Evolutionary conservation across 768 basidiomycete genomes (phyloP).

Genomic region (Cystofilobasidium ferigula): DNA sequence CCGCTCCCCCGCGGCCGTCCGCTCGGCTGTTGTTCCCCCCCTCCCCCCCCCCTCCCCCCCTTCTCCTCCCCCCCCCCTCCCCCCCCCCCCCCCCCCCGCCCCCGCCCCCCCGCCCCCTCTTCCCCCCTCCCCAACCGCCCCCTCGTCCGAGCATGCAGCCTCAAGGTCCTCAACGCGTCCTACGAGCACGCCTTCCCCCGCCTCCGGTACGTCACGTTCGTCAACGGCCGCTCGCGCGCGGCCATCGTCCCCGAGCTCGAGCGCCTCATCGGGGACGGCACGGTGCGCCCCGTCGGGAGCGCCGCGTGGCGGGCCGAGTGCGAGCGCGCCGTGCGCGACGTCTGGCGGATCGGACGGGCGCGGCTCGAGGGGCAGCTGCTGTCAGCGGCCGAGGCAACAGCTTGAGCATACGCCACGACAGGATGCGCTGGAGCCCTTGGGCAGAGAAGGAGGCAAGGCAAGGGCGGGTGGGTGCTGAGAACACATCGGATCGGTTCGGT

Average conservation of each 20-base stretch:
- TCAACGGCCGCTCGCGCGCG: constrained; percentile 66
- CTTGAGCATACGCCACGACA: no score
- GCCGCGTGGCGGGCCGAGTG: not conserved
- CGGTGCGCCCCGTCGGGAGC: not conserved
- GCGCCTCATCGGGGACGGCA: constrained; percentile 43
- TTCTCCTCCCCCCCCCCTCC: no score
- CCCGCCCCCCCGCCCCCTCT: not conserved
- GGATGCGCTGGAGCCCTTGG: constrained; percentile 7
- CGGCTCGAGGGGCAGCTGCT: no score
- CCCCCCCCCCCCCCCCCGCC: no score
- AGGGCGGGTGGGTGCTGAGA: no score
- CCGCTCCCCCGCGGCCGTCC: no score
- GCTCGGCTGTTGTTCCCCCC: no score
- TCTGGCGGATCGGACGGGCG: not conserved
- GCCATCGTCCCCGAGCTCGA: constrained; percentile 73
- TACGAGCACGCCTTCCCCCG: constrained; percentile 66
- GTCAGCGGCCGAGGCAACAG: no score
- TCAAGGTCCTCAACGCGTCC: constrained; percentile 61
- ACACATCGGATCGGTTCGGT: no score
- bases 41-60: no score
- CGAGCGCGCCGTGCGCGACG: not conserved
- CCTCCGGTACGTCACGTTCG: constrained; percentile 81
- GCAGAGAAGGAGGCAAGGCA: not conserved
- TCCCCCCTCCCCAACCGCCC: not conserved
- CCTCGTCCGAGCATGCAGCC: constrained; percentile 28